Evolutionary conservation across 768 basidiomycete species (phyloP).

Genomic region (Chalciporus pseudorubinellus): DNA sequence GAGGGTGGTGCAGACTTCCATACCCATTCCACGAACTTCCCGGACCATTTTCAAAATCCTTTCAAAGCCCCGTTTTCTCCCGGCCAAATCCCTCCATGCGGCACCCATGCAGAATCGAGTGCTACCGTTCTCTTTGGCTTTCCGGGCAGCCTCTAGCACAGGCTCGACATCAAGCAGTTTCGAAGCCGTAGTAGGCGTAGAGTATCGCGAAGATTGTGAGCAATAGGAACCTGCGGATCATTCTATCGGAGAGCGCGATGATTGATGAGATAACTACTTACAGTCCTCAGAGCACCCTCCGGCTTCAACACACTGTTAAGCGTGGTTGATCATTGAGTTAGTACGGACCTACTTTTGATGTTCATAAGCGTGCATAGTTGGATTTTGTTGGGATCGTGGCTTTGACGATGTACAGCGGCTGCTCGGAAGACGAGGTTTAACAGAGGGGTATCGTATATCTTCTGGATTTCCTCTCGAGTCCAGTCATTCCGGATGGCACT

Average conservation of each 20-base stretch:
- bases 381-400: slow-evolving; percentile 87
- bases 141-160: slow-evolving; percentile 87
- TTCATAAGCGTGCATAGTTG: slow-evolving; percentile 98
- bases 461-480: slow-evolving; percentile 77
- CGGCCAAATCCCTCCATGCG: slow-evolving; percentile 93
- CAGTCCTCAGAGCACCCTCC: slow-evolving; percentile 97
- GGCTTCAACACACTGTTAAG: slow-evolving; percentile 44
- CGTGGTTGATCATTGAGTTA: slow-evolving; percentile 18
- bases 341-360: slow-evolving; percentile 74
- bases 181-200: slow-evolving; percentile 85
- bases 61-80: slow-evolving; percentile 91
- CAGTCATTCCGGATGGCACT: slow-evolving; percentile 56
- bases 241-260: background rate
- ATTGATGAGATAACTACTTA: slow-evolving; percentile 36
- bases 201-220: slow-evolving; percentile 94
- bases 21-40: slow-evolving; percentile 89
- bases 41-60: slow-evolving; percentile 90
- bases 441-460: slow-evolving; percentile 81
- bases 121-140: slow-evolving; percentile 94
- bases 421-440: slow-evolving; percentile 88
- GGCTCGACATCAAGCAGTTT: slow-evolving; percentile 86
- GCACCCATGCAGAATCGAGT: slow-evolving; percentile 99
- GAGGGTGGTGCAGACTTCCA: slow-evolving; percentile 99
- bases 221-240: slow-evolving; percentile 80
- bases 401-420: slow-evolving; percentile 77